These are phyloP conservation scores for Termitomyces sp. DNA, from an alignment of 768 basidiomycete species.

Conservation along the genomic window DNA sequence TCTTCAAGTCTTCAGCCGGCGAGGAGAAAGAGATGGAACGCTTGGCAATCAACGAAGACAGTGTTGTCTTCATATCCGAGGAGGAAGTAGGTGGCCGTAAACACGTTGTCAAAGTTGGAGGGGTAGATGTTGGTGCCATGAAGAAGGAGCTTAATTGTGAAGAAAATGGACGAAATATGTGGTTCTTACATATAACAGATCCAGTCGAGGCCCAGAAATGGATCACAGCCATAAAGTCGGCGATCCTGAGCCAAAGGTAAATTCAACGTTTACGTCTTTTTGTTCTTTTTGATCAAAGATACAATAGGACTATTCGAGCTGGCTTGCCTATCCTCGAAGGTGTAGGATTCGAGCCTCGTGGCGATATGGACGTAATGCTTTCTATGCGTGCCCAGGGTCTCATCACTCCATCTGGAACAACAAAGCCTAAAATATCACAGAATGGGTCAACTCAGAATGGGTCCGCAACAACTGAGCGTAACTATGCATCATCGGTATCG, in stretches of 20 bases:
- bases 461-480: slow-evolving; percentile 22
- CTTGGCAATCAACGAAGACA: slow-evolving; percentile 72
- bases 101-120: slow-evolving; percentile 67
- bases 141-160: slow-evolving; percentile 42
- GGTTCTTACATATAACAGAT: slow-evolving; percentile 68
- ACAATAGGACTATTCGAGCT: slow-evolving; percentile 61
- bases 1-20: slow-evolving; percentile 60
- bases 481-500: slow-evolving; percentile 46
- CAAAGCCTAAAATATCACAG: slow-evolving; percentile 19
- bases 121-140: slow-evolving; percentile 52
- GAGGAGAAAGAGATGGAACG: slow-evolving; percentile 74
- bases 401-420: slow-evolving; percentile 32
- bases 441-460: slow-evolving; percentile 24
- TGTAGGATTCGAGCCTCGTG: slow-evolving; percentile 59
- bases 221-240: slow-evolving; percentile 72
- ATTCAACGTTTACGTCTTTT: slow-evolving; percentile 4
- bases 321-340: slow-evolving; percentile 43
- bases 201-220: slow-evolving; percentile 64
- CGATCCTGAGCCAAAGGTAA: slow-evolving; percentile 70
- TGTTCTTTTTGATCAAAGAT: neutral
- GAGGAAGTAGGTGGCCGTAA: slow-evolving; percentile 43
- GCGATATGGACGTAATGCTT: slow-evolving; percentile 83
- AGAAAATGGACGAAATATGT: slow-evolving; percentile 55
- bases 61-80: slow-evolving; percentile 72
- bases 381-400: slow-evolving; percentile 73